Base-by-base conservation (phyloP, 495 filamentous ascomycete species). In the Penicillium tannophilum region DNA sequence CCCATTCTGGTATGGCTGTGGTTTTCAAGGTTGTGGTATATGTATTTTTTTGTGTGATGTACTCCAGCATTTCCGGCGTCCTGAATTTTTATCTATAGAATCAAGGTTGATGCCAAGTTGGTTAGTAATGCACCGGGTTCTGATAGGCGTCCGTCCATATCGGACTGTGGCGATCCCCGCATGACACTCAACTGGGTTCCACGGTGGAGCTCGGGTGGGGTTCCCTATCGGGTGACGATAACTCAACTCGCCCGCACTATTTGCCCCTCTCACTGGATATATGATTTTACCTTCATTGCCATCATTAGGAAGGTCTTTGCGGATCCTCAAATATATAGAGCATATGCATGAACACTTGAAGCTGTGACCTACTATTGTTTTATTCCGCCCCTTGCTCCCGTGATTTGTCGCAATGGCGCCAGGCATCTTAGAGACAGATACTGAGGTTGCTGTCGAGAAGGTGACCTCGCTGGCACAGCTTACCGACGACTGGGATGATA, bases 401-500 rank as follows among this genome's bases (percentile, higher is more conserved):
- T 30, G 14, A 30, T 36, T 47, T 17, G 48, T 55, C 63, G 58
- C 44, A n/a, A 90, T 90, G 87, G 82, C 87, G 58, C 85, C 87
- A 48, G 85, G 86, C 28, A 72, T 86, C 28, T 51, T 74, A 39
- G 66, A 72, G 11, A 69, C 74, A 24, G 62, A 72, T 41, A 82
- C 84, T 14, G 83, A 78, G 31, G 79, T 81, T 46, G 66, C 76
- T 0, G 44, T 71, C 7, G 71, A 77, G 31, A 78, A 77, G 58
- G 68, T 72, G 35, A 57, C 62, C 36, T 76, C 78, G 30, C 70
- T 91, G 26, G 63, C 75, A 23, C 73, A 82, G 20, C 71, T 91
- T 28, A 88, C 88, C 3, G 80, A 80, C 36, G 70, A 80, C 26
- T 92, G 89, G 77, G 82, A 87, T 58, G 83, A 87, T 67, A 82